phyloP scores from a whole-genome alignment of 257 asterid genomes.

The Thymus mandschuricus region DNA sequence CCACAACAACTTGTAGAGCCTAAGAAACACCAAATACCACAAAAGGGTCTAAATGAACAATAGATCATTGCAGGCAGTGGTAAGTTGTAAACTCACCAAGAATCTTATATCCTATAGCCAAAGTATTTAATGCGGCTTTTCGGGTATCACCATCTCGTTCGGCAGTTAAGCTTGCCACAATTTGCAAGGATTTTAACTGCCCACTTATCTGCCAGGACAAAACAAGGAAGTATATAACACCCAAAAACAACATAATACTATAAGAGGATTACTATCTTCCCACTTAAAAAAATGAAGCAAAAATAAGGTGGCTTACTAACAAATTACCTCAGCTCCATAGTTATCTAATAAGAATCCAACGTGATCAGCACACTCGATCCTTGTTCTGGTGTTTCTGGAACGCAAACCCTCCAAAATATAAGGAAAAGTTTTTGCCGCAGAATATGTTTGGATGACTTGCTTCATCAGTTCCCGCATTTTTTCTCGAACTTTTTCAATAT shows the following conservation, averaged over 20 bases:
- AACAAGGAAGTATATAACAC: constrained; percentile 18
- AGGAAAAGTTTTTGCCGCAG: constrained; percentile 91
- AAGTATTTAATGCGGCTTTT: constrained; percentile 89
- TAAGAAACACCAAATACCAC: not conserved
- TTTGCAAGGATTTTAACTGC: constrained; percentile 92
- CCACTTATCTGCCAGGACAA: constrained; percentile 66
- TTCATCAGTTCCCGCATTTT: constrained; percentile 93
- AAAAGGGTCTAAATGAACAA: not conserved
- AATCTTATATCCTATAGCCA: constrained; percentile 94
- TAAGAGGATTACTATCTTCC: not conserved
- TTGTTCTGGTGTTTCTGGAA: constrained; percentile 90
- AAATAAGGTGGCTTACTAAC: constrained; percentile 15
- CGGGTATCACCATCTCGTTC: constrained; percentile 98
- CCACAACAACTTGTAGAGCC: not conserved
- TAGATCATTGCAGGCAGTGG: not conserved
- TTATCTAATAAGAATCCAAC: constrained; percentile 94
- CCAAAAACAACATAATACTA: not conserved
- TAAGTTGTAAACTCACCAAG: constrained; percentile 66
- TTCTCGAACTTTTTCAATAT: constrained; percentile 91
- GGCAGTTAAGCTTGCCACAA: constrained; percentile 93
- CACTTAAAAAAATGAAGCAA: not conserved
- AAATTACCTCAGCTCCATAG: constrained; percentile 77
- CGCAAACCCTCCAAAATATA: constrained; percentile 94
- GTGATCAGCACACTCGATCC: constrained; percentile 91
- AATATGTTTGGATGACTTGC: constrained; percentile 70